These are phyloP conservation scores for Talaromyces sp. DNA, from an alignment of 2,329 filamentous ascomycete genomes.

Conservation along the genomic window DNA sequence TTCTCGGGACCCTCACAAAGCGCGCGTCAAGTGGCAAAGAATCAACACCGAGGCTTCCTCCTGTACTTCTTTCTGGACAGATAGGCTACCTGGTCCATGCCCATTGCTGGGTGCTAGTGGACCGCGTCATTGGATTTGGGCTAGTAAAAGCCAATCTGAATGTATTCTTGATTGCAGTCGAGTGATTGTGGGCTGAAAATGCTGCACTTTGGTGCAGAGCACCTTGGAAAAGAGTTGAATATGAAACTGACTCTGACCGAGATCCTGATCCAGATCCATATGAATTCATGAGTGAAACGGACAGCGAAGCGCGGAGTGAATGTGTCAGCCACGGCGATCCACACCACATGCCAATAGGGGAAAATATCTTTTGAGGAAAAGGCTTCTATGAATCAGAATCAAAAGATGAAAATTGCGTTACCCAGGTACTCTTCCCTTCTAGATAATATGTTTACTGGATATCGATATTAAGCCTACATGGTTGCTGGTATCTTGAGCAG, in stretches of 20 bases:
- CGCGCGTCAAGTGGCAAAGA: not conserved
- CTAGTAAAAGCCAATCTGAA: constrained; percentile 18
- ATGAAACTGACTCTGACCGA: not conserved
- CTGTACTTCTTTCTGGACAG: constrained; percentile 12
- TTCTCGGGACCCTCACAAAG: constrained; percentile 7
- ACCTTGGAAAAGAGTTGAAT: not conserved
- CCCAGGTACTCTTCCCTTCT: too few species aligned
- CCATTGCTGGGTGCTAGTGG: constrained; percentile 23
- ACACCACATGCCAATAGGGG: not conserved
- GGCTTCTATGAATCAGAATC: not conserved
- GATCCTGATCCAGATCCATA: not conserved
- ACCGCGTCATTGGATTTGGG: constrained; percentile 20
- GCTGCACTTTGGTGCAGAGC: not conserved
- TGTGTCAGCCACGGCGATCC: too few species aligned
- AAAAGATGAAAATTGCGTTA: too few species aligned
- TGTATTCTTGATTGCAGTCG: constrained; percentile 8
- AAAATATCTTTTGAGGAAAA: constrained; percentile 6
- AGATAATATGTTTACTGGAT: too few species aligned
- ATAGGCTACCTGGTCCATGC: constrained; percentile 21
- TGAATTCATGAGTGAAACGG: not conserved
- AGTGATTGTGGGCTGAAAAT: constrained; percentile 18
- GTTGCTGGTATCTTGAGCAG: too few species aligned
- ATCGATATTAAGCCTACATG: too few species aligned
- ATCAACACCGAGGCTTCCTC: not conserved
- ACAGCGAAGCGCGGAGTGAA: not conserved